Base-by-base conservation (phyloP, 371 early-diverging fungal genomes). In the Syncephalastrum racemosum region DNA sequence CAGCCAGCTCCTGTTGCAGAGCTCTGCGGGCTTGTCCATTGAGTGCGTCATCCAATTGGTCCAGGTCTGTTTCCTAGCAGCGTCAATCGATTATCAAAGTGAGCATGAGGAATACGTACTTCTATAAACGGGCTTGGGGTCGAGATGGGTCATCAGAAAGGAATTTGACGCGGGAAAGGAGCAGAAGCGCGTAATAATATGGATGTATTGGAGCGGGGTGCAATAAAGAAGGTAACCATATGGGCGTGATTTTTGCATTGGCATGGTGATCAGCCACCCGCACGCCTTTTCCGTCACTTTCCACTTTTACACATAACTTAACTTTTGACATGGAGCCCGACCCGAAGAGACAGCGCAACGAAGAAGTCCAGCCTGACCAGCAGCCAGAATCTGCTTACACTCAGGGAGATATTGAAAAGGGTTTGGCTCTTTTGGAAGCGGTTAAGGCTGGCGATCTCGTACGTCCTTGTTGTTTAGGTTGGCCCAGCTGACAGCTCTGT, bases 361-460 rank as follows among this genome's bases (percentile, higher is more conserved):
- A 60, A 25, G 53, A 59, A 52, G 59, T 46, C 1, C 36, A 31
- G 36, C 36, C 36, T 31, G 36, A 31, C 36, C 8, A 7, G 10
- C 36, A 31, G 36, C 36, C 36, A 31, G 36, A 31, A 12, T 12
- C 36, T 31, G 36, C 36, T 31, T 79, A 79, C 40, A 64, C 70
- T 8, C 68, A 58, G 23, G 69, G 74, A 53, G 79, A 79, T 19
- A 48, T 73, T 18, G 53, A 62, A 40, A 50, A 67, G 20, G 79
- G 79, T 18, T 41, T 56, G 25, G 66, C 59, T 18, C 59, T 79
- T 15, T 59, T 79, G 25, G 54, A 56, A 20, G 74, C 76, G 43
- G 68, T 79, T 36, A 54, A 59, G 36, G 69, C 61, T 22, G 70
- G 72, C 48, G 70, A 79, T 67, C 64, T 76, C 24, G 79, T 70